Base-by-base conservation (phyloP, 257 asterid genomes). In the Rhazya stricta region DNA sequence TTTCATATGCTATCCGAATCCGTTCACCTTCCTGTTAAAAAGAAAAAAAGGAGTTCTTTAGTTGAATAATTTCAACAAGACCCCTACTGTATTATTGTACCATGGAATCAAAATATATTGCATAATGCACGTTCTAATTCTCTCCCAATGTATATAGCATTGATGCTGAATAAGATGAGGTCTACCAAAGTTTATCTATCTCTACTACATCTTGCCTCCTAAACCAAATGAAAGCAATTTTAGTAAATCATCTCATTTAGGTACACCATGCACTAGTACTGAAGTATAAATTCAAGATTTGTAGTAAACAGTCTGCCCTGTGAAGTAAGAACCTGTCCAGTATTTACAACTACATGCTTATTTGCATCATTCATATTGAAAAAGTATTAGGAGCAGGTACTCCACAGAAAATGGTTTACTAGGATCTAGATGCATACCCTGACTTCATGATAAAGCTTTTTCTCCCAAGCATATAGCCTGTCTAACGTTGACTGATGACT, bases 401-500 rank as follows among this genome's bases (percentile, higher is more conserved):
- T 60, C 54, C 18, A 13, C 15, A 4, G 36, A 4, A 45, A 41
- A 25, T 43, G 34, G 63, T 34, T n/a, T 66, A 10, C 11, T 71
- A 69, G 23, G 79, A 57, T 63, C 60, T 27, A 74, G 86, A 72
- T 41, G 75, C 97, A 81, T 90, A 94, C 99, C 93, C 94, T 81
- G 76, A 94, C 97, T 94, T 94, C 91, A 69, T 84, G 89, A 81
- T 92, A 94, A 69, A 94, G 97, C 83, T 94, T 94, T 85, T 90
- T 94, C 84, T 94, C 99, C 99, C 99, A 94, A 36, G 89, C 93
- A 78, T 82, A 92, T 79, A 94, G 79, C 81, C 96, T 81, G 80
- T 94, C 97, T 76, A 94, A 80, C 34, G 99, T 92, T 30, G 97
- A 92, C 63, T 92, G 99, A 81, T 94, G 99, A 72, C 97, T 91